A percentile compares a stretch with the other conserved stretches of the same genome.
These are phyloP conservation scores for Saccharomycopsis sp. DNA, from an alignment of 805 yeast species.

Conservation along the genomic window DNA sequence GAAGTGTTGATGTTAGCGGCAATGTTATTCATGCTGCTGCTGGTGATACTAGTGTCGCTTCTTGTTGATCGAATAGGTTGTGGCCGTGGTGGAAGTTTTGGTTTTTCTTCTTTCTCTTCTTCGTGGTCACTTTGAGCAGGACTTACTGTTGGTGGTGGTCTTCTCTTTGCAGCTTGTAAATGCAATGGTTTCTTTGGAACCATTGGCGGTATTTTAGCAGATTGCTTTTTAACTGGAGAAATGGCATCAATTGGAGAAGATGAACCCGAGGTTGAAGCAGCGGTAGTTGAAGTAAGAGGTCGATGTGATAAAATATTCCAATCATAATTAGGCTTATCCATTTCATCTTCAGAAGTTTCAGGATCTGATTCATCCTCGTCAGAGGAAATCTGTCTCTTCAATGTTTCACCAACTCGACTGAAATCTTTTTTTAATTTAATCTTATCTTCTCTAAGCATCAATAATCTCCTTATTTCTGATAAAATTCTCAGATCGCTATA, in stretches of 20 bases:
- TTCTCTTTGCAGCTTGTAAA: too few relatives aligned
- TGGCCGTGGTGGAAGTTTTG: conserved; percentile 9
- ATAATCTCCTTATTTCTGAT: conserved; percentile 12
- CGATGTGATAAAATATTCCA: conserved; percentile 20
- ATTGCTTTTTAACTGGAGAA: not conserved
- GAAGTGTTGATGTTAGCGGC: not conserved
- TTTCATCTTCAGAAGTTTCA: conserved; percentile 20
- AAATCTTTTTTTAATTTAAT: conserved; percentile 8
- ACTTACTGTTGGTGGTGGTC: too few relatives aligned
- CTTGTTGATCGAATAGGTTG: not conserved
- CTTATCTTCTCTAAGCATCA: conserved; percentile 5
- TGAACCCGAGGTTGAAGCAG: too few relatives aligned
- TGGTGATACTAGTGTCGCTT: not conserved
- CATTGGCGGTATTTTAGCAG: not conserved
- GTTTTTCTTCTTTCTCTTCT: not conserved
- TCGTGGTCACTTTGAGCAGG: not conserved
- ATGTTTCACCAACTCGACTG: conserved; percentile 1
- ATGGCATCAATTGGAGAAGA: not conserved
- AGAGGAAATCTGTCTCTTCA: not conserved
- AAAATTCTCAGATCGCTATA: conserved; percentile 28
- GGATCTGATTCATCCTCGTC: conserved; percentile 12
- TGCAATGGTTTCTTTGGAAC: too few relatives aligned
- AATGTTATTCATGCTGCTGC: not conserved
- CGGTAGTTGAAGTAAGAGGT: not conserved
- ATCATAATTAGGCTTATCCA: conserved; percentile 20